phyloP scores from a whole-genome alignment of 2,329 filamentous ascomycete genomes.

The Epicoccum nigrum region DNA sequence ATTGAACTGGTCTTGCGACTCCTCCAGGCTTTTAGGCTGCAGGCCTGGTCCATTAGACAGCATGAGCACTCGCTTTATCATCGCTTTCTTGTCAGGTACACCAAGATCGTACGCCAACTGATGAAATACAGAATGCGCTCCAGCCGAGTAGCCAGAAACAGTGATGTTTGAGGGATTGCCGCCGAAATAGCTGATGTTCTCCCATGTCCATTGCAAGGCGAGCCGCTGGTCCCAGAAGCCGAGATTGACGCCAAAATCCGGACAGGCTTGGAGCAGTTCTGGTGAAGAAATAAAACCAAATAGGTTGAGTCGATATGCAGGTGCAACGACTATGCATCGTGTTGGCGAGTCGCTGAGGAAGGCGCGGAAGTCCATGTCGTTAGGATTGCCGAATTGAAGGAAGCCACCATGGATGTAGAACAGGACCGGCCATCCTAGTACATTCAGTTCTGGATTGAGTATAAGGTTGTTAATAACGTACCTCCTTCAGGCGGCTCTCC shows the following conservation, averaged over 20 bases:
- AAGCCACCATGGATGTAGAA: conserved; percentile 66
- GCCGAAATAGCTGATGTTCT: conserved; percentile 59
- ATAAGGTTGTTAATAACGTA: conserved; percentile 7
- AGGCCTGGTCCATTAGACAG: conserved; percentile 60
- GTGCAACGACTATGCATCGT: conserved; percentile 58
- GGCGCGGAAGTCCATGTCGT: conserved; percentile 52
- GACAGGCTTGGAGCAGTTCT: conserved; percentile 52
- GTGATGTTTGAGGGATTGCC: conserved; percentile 60
- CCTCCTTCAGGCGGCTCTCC: conserved; percentile 51
- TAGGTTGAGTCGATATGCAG: conserved; percentile 62
- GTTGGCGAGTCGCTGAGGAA: conserved; percentile 57
- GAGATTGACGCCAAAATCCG: conserved; percentile 52
- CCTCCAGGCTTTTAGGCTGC: conserved; percentile 56
- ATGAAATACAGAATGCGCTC: conserved; percentile 62
- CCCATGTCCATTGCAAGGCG: conserved; percentile 62
- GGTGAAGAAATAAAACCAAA: conserved; percentile 62
- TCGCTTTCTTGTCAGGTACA: conserved; percentile 52
- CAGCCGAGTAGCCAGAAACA: conserved; percentile 62
- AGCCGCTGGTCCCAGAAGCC: conserved; percentile 65
- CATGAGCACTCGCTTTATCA: conserved; percentile 61
- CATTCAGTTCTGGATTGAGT: not conserved
- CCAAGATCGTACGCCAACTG: conserved; percentile 63
- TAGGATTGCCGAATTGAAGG: conserved; percentile 62
- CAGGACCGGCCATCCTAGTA: conserved; percentile 61
- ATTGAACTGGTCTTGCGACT: conserved; percentile 60